Percentiles rank a stretch among this genome's conserved stretches.
phyloP scores from a whole-genome alignment of 768 basidiomycete genomes.

The Boletus fagicola region DNA sequence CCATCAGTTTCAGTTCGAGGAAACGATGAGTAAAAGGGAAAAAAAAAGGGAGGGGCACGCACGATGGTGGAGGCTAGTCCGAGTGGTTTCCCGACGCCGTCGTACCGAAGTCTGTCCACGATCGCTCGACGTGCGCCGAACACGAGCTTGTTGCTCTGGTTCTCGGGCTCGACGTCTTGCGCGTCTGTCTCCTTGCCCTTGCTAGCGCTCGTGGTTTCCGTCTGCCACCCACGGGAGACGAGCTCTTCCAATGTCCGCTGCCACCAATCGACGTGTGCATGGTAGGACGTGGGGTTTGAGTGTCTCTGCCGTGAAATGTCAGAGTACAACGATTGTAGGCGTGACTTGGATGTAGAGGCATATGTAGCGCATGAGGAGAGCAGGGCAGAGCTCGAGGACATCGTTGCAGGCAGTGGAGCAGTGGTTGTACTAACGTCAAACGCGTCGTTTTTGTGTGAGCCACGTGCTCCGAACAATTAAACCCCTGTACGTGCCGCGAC shows the following conservation, averaged over 20 bases:
- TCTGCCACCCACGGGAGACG: constrained; percentile 58
- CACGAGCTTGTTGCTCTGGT: constrained; percentile 51
- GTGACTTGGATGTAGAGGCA: constrained; percentile 36
- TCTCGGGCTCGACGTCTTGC: constrained; percentile 8
- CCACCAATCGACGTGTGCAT: constrained; percentile 90
- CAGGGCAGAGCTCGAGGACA: constrained; percentile 16
- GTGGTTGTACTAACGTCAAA: not conserved
- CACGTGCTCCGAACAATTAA: constrained; percentile 10
- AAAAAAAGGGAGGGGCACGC: constrained; percentile 34
- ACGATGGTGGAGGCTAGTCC: constrained; percentile 72
- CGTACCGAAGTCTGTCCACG: constrained; percentile 58
- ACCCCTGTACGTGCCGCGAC: not conserved
- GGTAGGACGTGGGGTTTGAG: constrained; percentile 80
- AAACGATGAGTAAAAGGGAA: not conserved
- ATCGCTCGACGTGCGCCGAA: constrained; percentile 54
- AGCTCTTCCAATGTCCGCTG: constrained; percentile 59
- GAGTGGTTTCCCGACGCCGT: constrained; percentile 74
- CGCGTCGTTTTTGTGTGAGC: constrained; percentile 8
- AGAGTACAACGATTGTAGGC: constrained; percentile 81
- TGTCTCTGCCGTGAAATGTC: constrained; percentile 82
- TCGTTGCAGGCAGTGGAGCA: constrained; percentile 3
- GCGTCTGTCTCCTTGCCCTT: constrained; percentile 12
- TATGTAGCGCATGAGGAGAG: constrained; percentile 31
- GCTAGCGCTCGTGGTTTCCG: constrained; percentile 10
- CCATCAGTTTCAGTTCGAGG: constrained; percentile 21